phyloP scores from a whole-genome alignment of 2,329 filamentous ascomycete genomes.

The Microdochium trichocladiopsis region DNA sequence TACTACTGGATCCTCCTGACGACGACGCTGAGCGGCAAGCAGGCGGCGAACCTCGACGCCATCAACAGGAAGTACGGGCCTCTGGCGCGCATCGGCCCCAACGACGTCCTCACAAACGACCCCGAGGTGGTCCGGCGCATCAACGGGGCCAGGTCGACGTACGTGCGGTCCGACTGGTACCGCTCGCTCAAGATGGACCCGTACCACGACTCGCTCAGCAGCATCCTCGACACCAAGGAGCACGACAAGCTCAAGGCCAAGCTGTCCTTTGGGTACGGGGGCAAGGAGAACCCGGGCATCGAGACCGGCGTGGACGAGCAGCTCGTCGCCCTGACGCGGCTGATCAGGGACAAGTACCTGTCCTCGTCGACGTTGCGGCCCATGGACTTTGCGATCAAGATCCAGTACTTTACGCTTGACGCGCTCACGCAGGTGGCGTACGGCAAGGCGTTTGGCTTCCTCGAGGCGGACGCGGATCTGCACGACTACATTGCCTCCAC shows the following conservation, averaged over 20 bases:
- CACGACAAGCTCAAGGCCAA: conserved; percentile 34
- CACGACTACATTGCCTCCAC: conserved; percentile 33
- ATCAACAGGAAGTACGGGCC: conserved; percentile 16
- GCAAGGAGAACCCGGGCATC: conserved; percentile 36
- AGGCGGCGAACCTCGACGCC: conserved; percentile 7
- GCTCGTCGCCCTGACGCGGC: conserved; percentile 29
- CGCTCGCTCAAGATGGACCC: conserved; percentile 43
- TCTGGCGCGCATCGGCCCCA: conserved; percentile 34
- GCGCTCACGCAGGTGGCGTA: conserved; percentile 30
- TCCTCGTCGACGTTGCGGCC: conserved; percentile 14
- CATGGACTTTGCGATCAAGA: conserved; percentile 38
- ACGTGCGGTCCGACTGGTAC: conserved; percentile 35
- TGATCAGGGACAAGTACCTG: conserved; percentile 29
- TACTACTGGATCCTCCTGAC: conserved; percentile 28
- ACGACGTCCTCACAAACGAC: conserved; percentile 31
- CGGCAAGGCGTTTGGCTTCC: conserved; percentile 37
- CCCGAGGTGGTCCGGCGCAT: conserved; percentile 29
- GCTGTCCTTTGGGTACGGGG: conserved; percentile 24
- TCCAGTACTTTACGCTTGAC: conserved; percentile 13
- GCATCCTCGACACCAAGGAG: conserved; percentile 30
- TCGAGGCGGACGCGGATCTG: conserved; percentile 33
- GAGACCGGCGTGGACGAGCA: conserved; percentile 38
- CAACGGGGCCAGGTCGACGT: conserved; percentile 26
- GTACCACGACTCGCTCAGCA: conserved; percentile 46
- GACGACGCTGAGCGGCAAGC: conserved; percentile 18